Base-by-base conservation (phyloP, 2,329 filamentous ascomycete species). In the Nannizzia gypsea region DNA sequence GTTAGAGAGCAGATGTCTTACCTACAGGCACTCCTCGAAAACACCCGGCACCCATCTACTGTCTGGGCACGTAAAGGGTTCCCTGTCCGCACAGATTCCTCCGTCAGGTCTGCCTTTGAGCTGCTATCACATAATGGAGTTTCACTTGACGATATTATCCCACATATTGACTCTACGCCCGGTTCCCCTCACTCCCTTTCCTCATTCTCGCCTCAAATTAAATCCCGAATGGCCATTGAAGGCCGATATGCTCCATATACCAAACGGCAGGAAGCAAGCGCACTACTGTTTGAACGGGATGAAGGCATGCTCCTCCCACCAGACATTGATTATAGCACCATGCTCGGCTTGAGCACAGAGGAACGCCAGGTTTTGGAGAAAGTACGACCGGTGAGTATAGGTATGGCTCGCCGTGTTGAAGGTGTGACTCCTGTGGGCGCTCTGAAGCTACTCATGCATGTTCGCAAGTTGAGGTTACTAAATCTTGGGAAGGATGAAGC, bases 241-340 rank as follows among this genome's bases (percentile, higher is more conserved):
- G 87, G 87, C 13, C 79, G 83, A 2, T 99, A 99, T 71, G 89
- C 88, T 1, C 92, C 92, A 0, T 96, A 96, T 71, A 85, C 96
- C 40, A 80, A 79, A 52, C 82, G 84, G 67, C 90, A 97, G 71
- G 78, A 80, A 26, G 79, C 80, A 2, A 80, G 85, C 61, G 86
- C 86, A 20, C 79, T 80, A 34, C 79, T 81, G 5, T 87, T 95
- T 71, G 77, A 83, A 61, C 83, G 84, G 57, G 92, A 97, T 68
- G 93, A 96, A 71, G 78, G 78, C 6, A 74, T 96, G 13, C 76
- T 77, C 13, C 75, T 99, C 11, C 90, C 92, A 0, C 65, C 78
- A 0, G 84, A 90, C 64, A 71, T 97, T 13, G 84, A 96, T 67
- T 99, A 96, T 67, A 79, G 83, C 48, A 67, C 73, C 11, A 80